phyloP scores from a whole-genome alignment of 257 asterid species.

The Scutellaria baicalensis region DNA sequence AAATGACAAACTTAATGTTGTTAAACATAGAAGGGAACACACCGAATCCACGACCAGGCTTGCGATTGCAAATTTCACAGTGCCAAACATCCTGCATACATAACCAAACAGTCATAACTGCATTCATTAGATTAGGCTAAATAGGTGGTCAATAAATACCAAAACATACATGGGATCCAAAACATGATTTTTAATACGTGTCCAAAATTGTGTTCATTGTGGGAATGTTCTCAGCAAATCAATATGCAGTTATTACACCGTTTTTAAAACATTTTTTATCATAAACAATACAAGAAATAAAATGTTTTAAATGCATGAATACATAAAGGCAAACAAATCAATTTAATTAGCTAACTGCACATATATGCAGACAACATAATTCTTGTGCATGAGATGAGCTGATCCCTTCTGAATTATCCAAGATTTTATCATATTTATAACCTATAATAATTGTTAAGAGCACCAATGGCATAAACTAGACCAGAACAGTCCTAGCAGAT shows the following conservation, averaged over 20 bases:
- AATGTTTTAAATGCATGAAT: neutral
- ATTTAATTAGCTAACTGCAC: neutral
- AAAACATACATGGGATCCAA: neutral
- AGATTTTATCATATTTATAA: neutral
- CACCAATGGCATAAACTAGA: constrained; percentile 11
- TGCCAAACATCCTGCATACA: constrained; percentile 93
- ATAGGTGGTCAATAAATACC: neutral
- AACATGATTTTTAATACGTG: neutral
- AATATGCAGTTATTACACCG: neutral
- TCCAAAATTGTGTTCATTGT: neutral
- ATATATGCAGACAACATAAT: neutral
- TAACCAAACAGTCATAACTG: neutral
- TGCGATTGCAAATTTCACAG: constrained; percentile 92
- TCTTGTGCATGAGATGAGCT: neutral
- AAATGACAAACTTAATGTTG: neutral
- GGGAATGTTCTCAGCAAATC: neutral
- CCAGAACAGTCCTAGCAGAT: neutral
- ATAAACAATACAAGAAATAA: neutral
- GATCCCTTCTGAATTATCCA: neutral
- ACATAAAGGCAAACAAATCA: neutral
- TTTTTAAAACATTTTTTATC: neutral
- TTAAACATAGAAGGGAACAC: constrained; percentile 15
- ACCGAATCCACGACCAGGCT: constrained; percentile 99
- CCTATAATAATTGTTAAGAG: neutral
- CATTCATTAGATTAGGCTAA: neutral